Conservation (phyloP, 2,329 filamentous ascomycete genomes). For the Mycocentrospora acerina region DNA sequence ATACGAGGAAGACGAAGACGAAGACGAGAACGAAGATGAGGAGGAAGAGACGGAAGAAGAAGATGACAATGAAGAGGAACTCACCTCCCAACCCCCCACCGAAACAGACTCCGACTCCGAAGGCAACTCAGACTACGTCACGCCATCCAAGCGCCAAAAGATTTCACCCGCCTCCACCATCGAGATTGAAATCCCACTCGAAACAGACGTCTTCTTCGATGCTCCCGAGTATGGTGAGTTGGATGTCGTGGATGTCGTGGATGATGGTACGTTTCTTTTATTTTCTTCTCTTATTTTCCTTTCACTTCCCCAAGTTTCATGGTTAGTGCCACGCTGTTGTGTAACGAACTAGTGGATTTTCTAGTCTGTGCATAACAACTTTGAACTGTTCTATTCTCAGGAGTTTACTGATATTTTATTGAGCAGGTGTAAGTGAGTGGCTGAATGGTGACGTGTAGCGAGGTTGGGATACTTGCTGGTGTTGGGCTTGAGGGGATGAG, state of each 20-base stretch:
- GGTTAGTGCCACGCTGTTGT: too few relatives aligned
- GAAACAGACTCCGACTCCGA: not conserved
- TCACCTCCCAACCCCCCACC: not conserved
- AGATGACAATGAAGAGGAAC: not conserved
- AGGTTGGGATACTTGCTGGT: too few relatives aligned
- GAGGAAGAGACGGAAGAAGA: not conserved
- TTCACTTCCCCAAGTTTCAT: too few relatives aligned
- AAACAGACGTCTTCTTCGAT: constrained; percentile 1
- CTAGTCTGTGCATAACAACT: too few relatives aligned
- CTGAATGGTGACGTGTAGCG: not conserved
- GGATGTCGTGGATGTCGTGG: too few relatives aligned
- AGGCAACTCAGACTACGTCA: constrained; percentile 1
- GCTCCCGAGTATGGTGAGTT: not conserved
- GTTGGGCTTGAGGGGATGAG: too few relatives aligned
- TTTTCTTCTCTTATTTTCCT: too few relatives aligned
- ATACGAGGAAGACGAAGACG: constrained; percentile 3
- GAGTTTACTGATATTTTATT: constrained; percentile 12
- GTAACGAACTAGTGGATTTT: too few relatives aligned
- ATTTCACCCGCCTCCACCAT: constrained; percentile 1
- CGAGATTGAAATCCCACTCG: not conserved
- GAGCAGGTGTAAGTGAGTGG: constrained; percentile 12
- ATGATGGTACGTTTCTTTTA: too few relatives aligned
- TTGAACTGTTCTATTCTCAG: too few relatives aligned
- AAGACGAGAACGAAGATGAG: constrained; percentile 1
- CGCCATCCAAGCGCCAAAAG: not conserved